These are phyloP conservation scores for Kurtzmaniella natalensis DNA, from an alignment of 1,139 yeast species.

Conservation along the genomic window DNA sequence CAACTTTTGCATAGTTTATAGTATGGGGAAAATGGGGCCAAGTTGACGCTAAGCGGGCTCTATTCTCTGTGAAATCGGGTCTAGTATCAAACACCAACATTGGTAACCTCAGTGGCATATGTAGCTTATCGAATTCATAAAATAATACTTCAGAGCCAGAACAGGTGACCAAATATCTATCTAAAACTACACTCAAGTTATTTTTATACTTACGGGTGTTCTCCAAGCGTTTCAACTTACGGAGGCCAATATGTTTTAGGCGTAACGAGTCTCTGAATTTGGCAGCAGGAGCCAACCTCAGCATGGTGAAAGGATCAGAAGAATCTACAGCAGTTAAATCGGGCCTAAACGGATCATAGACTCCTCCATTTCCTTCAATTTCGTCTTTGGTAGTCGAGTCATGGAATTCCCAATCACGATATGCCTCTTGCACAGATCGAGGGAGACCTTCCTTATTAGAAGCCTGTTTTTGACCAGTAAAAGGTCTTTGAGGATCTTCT, in stretches of 20 bases:
- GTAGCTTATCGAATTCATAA: constrained; percentile 23
- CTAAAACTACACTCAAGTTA: constrained; percentile 23
- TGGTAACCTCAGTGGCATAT: constrained; percentile 22
- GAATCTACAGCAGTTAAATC: constrained; percentile 15
- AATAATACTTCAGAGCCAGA: constrained; percentile 27
- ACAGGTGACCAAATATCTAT: constrained; percentile 24
- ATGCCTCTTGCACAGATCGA: constrained; percentile 20
- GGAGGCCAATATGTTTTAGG: constrained; percentile 20
- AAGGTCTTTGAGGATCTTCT: constrained; percentile 3
- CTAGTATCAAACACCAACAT: constrained; percentile 33
- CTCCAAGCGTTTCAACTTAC: constrained; percentile 17
- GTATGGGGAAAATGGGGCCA: constrained; percentile 56
- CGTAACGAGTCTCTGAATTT: constrained; percentile 26
- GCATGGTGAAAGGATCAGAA: constrained; percentile 19
- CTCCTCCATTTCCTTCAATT: constrained; percentile 11
- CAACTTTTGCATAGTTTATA: constrained; percentile 40
- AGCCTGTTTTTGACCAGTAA: not conserved
- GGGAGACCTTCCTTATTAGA: constrained; percentile 15
- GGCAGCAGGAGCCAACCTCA: constrained; percentile 26
- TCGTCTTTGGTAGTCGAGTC: constrained; percentile 9
- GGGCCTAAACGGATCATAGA: constrained; percentile 15
- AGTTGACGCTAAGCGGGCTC: constrained; percentile 39
- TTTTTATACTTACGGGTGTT: constrained; percentile 31
- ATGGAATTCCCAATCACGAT: constrained; percentile 24
- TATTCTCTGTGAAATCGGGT: constrained; percentile 33